Percentiles rank a stretch among this genome's conserved stretches.
Evolutionary conservation across 2,329 filamentous ascomycete species (phyloP).

Genomic region (Stachybotrys elegans): DNA sequence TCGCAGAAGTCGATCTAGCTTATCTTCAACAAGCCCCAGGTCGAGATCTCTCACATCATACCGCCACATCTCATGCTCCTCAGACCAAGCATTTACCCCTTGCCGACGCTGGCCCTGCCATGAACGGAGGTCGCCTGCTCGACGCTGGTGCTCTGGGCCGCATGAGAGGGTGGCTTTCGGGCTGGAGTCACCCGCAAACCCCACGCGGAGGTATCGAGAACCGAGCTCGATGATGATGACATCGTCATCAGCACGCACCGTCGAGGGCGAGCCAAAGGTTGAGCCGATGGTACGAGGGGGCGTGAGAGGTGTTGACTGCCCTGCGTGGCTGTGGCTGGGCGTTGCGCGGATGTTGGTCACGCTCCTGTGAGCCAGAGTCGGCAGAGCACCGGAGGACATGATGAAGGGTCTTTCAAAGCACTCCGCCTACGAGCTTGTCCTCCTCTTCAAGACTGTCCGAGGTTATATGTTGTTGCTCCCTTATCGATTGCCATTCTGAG

Average conservation of each 20-base stretch:
- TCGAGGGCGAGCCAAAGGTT: slow-evolving; percentile 53
- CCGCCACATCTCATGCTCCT: slow-evolving; percentile 70
- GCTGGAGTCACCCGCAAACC: slow-evolving; percentile 77
- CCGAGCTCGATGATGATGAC: slow-evolving; percentile 79
- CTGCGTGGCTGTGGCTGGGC: slow-evolving; percentile 25
- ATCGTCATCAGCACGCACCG: slow-evolving; percentile 75
- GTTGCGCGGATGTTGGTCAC: slow-evolving; percentile 52
- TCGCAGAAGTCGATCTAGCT: slow-evolving; percentile 75
- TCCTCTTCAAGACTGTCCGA: too few species aligned
- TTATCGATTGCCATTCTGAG: too few species aligned
- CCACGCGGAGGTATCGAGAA: slow-evolving; percentile 70
- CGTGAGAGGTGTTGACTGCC: slow-evolving; percentile 53
- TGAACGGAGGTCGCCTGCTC: slow-evolving; percentile 74
- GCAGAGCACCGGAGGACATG: background rate
- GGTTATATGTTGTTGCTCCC: too few species aligned
- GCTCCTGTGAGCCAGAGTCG: slow-evolving; percentile 49
- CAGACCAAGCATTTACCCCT: slow-evolving; percentile 52
- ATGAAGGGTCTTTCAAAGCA: too few species aligned
- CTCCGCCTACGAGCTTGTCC: too few species aligned
- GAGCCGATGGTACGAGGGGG: slow-evolving; percentile 51
- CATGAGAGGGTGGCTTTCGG: slow-evolving; percentile 70
- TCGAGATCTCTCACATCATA: slow-evolving; percentile 70
- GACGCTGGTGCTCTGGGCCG: slow-evolving; percentile 68
- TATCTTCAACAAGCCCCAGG: slow-evolving; percentile 76
- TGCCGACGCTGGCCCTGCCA: slow-evolving; percentile 53